Base-by-base conservation (phyloP, 306 rosid species). In the Gastrolobium villosum region DNA sequence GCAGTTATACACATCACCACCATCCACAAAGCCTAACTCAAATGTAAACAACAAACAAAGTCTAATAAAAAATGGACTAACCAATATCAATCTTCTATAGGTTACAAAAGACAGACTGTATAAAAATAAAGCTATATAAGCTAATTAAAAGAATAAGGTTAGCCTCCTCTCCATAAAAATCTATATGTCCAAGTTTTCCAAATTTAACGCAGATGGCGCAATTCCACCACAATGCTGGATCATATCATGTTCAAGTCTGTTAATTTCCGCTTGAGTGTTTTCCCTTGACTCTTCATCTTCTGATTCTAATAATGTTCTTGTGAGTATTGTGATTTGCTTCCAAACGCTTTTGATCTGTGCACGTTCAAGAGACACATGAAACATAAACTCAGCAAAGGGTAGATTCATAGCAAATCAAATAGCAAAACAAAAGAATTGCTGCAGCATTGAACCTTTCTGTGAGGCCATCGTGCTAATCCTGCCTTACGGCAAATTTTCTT, bases 381-480 rank as follows among this genome's bases (percentile, higher is more conserved):
- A 20, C 26, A 32, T 32, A 34, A 43, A 10, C n/a, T 62, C 1
- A 71, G n/a, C 37, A 54, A 34, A 37, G 26, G 26, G 26, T 20
- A 20, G 26, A 55, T 6, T 55, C 61, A 56, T 67, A 52, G 5
- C 39, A 32, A 53, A 20, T 9, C 2, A 45, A 56, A 1, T 9
- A 28, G 41, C 28, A 6, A 36, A 3, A 14, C 28, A 14, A 7
- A 10, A 50, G 2, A 8, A 2, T 7, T 31, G n/a, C 35, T 31
- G n/a, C 35, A 3, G 8, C 10, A 31, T 0, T 41, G 2, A 15
- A 91, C 97, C 97, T 94, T 94, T 85, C 99, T 87, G 36, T 83
- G 37, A 41, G 97, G 99, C 97, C 99, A 94, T 78, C 97, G 84
- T 1, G 26, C 14, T 65, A 94, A 70, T 3, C 84, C 80, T 30